A percentile compares a stretch with the other conserved stretches of the same genome.
Conservation (phyloP, 805 yeast genomes). For the Kazachstania bromeliacearum region DNA sequence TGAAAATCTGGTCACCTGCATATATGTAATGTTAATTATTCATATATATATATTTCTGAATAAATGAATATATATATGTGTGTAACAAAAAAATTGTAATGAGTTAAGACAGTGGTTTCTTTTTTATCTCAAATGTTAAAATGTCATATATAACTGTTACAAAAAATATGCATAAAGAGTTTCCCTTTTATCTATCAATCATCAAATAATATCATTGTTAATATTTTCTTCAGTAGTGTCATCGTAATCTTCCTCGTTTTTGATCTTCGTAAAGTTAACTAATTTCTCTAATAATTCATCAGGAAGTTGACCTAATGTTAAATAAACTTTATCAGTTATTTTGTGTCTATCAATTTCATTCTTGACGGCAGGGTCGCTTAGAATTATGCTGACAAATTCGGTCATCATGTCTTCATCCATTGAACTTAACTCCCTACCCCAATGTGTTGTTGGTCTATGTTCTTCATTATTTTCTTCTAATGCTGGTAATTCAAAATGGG, state of each 20-base stretch:
- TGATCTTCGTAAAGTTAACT: neutral
- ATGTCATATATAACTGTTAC: neutral
- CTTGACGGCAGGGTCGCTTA: conserved; percentile 20
- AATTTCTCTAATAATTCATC: conserved; percentile 10
- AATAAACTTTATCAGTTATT: conserved; percentile 15
- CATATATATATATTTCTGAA: too few species aligned
- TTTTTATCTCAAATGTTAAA: neutral
- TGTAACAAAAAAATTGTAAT: neutral
- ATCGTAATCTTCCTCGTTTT: neutral
- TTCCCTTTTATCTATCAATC: conserved; percentile 1
- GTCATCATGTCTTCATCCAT: conserved; percentile 22
- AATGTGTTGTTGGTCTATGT: conserved; percentile 15
- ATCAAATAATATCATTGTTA: conserved; percentile 2
- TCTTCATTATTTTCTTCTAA: conserved; percentile 30
- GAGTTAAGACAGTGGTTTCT: neutral
- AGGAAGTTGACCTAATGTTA: conserved; percentile 22
- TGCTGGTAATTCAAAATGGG: conserved; percentile 68
- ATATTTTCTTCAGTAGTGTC: neutral
- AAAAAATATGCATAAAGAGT: neutral
- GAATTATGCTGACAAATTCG: conserved; percentile 17
- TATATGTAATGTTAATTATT: conserved; percentile 7
- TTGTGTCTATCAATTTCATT: conserved; percentile 14
- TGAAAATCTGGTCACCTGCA: conserved; percentile 53
- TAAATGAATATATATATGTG: too few species aligned
- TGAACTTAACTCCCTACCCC: conserved; percentile 5